Evolutionary conservation across 2,329 filamentous ascomycete species (phyloP).

Genomic region (Diaporthe amygdali): DNA sequence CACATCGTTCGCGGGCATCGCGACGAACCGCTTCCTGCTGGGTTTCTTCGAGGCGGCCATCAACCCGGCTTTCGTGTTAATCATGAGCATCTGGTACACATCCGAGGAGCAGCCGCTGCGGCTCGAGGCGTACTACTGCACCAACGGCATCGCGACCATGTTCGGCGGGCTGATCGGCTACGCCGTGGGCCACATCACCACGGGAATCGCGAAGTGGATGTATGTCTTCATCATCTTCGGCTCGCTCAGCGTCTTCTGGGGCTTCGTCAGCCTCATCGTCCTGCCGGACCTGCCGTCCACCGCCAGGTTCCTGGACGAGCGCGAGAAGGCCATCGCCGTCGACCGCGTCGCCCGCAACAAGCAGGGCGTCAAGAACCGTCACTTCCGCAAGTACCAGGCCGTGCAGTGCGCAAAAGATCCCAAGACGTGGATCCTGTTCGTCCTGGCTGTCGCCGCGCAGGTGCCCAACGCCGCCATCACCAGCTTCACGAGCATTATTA

Average conservation of each 20-base stretch:
- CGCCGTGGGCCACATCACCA: conserved; percentile 63
- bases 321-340: conserved; percentile 61
- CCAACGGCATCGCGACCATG: conserved; percentile 64
- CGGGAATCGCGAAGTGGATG: conserved; percentile 56
- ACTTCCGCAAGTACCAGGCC: conserved; percentile 52
- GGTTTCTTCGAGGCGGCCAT: conserved; percentile 62
- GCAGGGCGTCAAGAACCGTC: conserved; percentile 58
- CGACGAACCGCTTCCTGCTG: conserved; percentile 60
- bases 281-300: conserved; percentile 68
- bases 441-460: conserved; percentile 33
- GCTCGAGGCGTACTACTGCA: conserved; percentile 59
- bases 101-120: conserved; percentile 54
- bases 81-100: conserved; percentile 61
- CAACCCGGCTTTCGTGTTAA: conserved; percentile 62
- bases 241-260: conserved; percentile 60
- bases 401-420: conserved; percentile 55
- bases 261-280: conserved; percentile 58
- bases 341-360: conserved; percentile 56
- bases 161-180: conserved; percentile 65
- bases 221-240: conserved; percentile 66
- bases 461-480: conserved; percentile 43
- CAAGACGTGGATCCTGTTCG: conserved; percentile 64
- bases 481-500: conserved; percentile 37
- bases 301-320: conserved; percentile 62
- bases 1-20: conserved; percentile 58